Conservation (phyloP, 805 yeast species). For the Teunomyces funiuensis region DNA sequence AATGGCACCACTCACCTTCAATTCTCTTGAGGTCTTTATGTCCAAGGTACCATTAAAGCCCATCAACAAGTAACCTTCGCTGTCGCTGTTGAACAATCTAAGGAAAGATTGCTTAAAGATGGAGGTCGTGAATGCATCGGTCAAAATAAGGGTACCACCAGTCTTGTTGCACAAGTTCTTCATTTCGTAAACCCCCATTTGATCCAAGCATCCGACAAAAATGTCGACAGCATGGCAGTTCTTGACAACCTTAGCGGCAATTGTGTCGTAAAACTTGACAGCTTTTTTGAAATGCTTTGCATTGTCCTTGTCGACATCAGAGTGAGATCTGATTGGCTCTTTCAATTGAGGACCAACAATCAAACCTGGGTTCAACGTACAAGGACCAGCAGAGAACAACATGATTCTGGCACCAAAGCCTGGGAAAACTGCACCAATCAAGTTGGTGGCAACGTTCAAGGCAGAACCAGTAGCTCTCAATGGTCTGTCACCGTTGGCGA, state of each 20-base stretch:
- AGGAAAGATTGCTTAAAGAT: constrained; percentile 90
- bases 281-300: constrained; percentile 90
- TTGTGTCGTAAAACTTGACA: constrained; percentile 70
- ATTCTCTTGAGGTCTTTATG: constrained; percentile 81
- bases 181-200: constrained; percentile 94
- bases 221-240: constrained; percentile 83
- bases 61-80: constrained; percentile 80
- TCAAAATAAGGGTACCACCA: constrained; percentile 84
- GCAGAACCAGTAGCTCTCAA: constrained; percentile 94
- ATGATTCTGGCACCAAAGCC: constrained; percentile 87
- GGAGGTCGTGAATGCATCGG: constrained; percentile 93
- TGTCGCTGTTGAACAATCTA: constrained; percentile 84
- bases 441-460: constrained; percentile 73
- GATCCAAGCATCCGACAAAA: constrained; percentile 95
- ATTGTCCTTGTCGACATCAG: constrained; percentile 86
- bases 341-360: constrained; percentile 88
- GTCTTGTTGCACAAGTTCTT: constrained; percentile 78
- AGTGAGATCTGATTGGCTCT: constrained; percentile 97
- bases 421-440: constrained; percentile 79
- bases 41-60: constrained; percentile 89
- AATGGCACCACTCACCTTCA: constrained; percentile 88
- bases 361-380: constrained; percentile 92
- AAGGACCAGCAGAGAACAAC: constrained; percentile 91
- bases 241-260: constrained; percentile 68
- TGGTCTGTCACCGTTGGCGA: constrained; percentile 79